Evolutionary conservation across 441 rosid genomes (phyloP).

Genomic region (Adansonia rubrostipa): DNA sequence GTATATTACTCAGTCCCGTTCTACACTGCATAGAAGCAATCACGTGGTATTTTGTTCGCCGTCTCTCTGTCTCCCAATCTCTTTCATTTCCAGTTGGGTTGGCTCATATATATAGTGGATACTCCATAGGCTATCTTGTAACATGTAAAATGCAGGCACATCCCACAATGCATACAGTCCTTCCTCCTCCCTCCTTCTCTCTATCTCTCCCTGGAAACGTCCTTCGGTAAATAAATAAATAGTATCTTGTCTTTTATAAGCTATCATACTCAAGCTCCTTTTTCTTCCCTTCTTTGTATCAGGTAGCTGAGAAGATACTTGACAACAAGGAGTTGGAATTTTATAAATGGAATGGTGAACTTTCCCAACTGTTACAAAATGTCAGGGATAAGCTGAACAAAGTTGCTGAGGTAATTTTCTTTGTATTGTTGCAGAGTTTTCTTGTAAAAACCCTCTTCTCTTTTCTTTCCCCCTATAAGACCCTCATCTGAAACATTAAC

Average conservation of each 20-base stretch:
- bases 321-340: slow-evolving; percentile 75
- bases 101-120: background rate
- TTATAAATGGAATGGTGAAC: slow-evolving; percentile 94
- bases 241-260: background rate
- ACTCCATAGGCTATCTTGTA: background rate
- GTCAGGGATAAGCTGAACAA: slow-evolving; percentile 80
- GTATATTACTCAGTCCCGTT: background rate
- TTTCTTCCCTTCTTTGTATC: slow-evolving; percentile 10
- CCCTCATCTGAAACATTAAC: background rate
- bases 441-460: background rate
- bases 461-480: background rate
- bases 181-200: background rate
- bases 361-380: slow-evolving; percentile 74
- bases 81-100: background rate
- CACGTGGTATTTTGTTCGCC: background rate
- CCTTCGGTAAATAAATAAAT: too few relatives aligned
- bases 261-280: slow-evolving; percentile 16
- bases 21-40: background rate
- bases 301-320: slow-evolving; percentile 82
- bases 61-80: background rate
- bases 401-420: slow-evolving; percentile 68
- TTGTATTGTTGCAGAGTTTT: background rate
- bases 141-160: background rate
- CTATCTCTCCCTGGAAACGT: background rate
- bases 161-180: background rate